These are phyloP conservation scores for Auriscalpium microsporum DNA, from an alignment of 768 basidiomycete genomes.

Conservation along the genomic window DNA sequence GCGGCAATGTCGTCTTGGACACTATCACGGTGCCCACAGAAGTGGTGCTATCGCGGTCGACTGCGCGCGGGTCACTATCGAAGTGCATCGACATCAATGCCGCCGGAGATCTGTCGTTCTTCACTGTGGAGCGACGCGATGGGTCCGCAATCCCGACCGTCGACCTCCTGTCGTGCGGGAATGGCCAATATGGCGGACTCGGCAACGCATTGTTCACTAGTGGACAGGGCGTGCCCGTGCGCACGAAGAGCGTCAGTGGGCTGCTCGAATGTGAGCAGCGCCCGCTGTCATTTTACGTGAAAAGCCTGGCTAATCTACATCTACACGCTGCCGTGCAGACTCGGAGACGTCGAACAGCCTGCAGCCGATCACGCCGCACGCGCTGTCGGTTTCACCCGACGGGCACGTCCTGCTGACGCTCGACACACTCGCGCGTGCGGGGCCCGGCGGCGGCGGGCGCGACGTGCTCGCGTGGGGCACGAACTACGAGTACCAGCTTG, in stretches of 20 bases:
- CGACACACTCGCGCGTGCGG: constrained; percentile 46
- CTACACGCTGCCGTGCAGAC: constrained; percentile 33
- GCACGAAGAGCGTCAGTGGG: constrained; percentile 74
- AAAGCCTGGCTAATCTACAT: background rate
- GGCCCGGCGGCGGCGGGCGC: constrained; percentile 42
- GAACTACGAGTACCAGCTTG: constrained; percentile 67
- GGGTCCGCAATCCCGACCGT: constrained; percentile 29
- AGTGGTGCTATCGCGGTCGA: constrained; percentile 59
- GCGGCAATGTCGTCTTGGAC: constrained; percentile 50
- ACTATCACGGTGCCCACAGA: constrained; percentile 80
- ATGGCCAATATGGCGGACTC: constrained; percentile 76
- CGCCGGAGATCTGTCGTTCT: constrained; percentile 72
- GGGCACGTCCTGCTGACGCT: constrained; percentile 73
- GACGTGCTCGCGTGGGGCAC: constrained; percentile 70
- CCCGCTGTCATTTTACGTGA: background rate
- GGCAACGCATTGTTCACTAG: constrained; percentile 62
- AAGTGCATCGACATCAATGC: constrained; percentile 60
- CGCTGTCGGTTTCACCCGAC: constrained; percentile 60
- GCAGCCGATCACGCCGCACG: constrained; percentile 53
- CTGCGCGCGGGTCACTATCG: constrained; percentile 40
- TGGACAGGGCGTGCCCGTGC: constrained; percentile 59
- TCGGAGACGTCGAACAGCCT: constrained; percentile 54
- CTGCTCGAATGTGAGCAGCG: constrained; percentile 68
- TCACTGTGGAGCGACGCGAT: constrained; percentile 54
- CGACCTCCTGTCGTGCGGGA: constrained; percentile 69